These are phyloP conservation scores for Pigoraptor vietnamica DNA, from an alignment of 78 protist species.

Conservation along the genomic window DNA sequence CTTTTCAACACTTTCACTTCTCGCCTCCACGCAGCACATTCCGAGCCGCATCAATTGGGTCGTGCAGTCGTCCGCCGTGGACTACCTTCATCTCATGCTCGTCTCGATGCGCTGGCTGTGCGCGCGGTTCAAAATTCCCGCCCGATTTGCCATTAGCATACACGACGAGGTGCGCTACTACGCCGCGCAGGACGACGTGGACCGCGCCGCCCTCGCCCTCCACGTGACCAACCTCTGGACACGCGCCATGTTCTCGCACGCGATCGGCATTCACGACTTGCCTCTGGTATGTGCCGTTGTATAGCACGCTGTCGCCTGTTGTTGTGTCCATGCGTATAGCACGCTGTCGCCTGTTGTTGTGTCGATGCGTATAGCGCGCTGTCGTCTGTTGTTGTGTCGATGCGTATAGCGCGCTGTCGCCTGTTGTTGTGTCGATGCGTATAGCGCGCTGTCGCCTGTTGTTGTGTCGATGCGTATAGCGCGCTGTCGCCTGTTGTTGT, in stretches of 20 bases:
- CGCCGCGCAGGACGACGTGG: not conserved
- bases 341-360: no score
- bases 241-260: slow-evolving; percentile 5
- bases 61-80: slow-evolving; percentile 46
- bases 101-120: not conserved
- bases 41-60: slow-evolving; percentile 35
- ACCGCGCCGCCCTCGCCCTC: slow-evolving; percentile 17
- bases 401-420: no score
- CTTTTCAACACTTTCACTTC: no score
- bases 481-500: no score
- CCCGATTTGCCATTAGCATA: slow-evolving; percentile 14
- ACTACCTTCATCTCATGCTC: slow-evolving; percentile 42
- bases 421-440: no score
- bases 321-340: no score
- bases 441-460: no score
- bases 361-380: no score
- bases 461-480: no score
- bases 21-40: not conserved
- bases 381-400: no score
- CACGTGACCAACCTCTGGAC: slow-evolving; percentile 9
- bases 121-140: not conserved
- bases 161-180: slow-evolving; percentile 38
- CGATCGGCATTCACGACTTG: not conserved
- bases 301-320: no score
- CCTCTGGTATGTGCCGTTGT: not conserved